phyloP scores from a whole-genome alignment of 805 yeast genomes.

The Brettanomyces nanus region DNA sequence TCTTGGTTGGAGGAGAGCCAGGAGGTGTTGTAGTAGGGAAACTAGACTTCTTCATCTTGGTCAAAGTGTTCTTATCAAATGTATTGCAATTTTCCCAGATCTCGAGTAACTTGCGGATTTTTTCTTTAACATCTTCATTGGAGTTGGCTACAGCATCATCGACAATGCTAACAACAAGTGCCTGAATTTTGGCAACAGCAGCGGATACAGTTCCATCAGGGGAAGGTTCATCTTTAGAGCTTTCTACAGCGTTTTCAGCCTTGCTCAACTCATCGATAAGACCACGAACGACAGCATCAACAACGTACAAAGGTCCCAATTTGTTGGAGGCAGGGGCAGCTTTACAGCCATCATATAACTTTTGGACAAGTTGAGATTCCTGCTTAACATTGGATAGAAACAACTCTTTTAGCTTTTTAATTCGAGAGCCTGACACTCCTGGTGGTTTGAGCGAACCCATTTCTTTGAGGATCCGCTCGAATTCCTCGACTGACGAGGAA shows the following conservation, averaged over 20 bases:
- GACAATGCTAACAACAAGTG: conserved; percentile 53
- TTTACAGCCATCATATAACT: conserved; percentile 59
- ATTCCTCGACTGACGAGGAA: conserved; percentile 27
- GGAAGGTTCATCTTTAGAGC: conserved; percentile 24
- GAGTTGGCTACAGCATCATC: conserved; percentile 54
- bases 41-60: conserved; percentile 47
- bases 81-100: conserved; percentile 88
- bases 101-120: conserved; percentile 75
- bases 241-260: conserved; percentile 24
- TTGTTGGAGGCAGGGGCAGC: conserved; percentile 73
- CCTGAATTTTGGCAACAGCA: conserved; percentile 59
- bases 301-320: conserved; percentile 82
- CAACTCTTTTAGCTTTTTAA: conserved; percentile 71
- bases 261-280: conserved; percentile 64
- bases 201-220: conserved; percentile 68
- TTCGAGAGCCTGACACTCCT: conserved; percentile 94
- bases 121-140: conserved; percentile 52
- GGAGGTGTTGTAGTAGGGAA: conserved; percentile 66
- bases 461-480: conserved; percentile 41
- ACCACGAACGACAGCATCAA: conserved; percentile 87
- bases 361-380: conserved; percentile 45
- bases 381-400: conserved; percentile 57
- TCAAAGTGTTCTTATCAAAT: conserved; percentile 51
- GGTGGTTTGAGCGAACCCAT: conserved; percentile 61
- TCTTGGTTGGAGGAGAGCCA: conserved; percentile 47